A percentile compares a stretch with the other conserved stretches of the same genome.
phyloP scores from a whole-genome alignment of 1,139 yeast genomes.

The Sugiyamaella japonica region DNA sequence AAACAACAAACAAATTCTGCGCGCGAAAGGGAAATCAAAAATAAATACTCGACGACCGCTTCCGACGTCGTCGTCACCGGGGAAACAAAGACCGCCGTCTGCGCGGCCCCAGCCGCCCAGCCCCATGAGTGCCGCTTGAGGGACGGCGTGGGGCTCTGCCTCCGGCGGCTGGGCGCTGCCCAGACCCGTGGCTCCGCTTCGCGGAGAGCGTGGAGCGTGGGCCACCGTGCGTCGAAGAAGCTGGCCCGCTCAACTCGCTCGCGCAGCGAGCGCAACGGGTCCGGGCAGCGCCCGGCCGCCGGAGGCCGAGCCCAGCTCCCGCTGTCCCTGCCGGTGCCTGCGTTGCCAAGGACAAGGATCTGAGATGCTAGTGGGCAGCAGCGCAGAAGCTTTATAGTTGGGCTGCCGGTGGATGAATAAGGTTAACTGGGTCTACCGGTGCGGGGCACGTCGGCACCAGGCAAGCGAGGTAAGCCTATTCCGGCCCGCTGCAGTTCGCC shows the following conservation, averaged over 20 bases:
- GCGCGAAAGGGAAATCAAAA: not conserved
- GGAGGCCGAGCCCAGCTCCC: not conserved
- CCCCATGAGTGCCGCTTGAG: not conserved
- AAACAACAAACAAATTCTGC: not conserved
- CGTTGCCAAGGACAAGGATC: not conserved
- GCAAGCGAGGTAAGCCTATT: not conserved
- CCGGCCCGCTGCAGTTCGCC: not conserved
- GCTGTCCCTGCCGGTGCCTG: not conserved
- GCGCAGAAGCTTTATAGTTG: not conserved
- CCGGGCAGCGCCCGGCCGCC: not conserved
- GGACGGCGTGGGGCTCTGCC: not conserved
- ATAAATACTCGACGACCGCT: not conserved
- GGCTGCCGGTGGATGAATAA: too few relatives aligned
- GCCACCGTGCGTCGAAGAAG: too few relatives aligned
- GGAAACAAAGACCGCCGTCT: slow-evolving; percentile 1
- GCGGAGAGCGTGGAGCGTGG: not conserved
- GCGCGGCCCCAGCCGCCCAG: not conserved
- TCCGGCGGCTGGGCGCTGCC: not conserved
- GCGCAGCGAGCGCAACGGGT: not conserved
- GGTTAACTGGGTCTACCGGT: too few relatives aligned
- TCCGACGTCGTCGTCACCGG: not conserved
- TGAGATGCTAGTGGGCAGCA: not conserved
- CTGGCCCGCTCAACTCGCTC: too few relatives aligned
- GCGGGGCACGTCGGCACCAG: too few relatives aligned
- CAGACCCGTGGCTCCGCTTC: not conserved